Conservation (phyloP, 768 basidiomycete species). For the Mycena epipterygia region DNA sequence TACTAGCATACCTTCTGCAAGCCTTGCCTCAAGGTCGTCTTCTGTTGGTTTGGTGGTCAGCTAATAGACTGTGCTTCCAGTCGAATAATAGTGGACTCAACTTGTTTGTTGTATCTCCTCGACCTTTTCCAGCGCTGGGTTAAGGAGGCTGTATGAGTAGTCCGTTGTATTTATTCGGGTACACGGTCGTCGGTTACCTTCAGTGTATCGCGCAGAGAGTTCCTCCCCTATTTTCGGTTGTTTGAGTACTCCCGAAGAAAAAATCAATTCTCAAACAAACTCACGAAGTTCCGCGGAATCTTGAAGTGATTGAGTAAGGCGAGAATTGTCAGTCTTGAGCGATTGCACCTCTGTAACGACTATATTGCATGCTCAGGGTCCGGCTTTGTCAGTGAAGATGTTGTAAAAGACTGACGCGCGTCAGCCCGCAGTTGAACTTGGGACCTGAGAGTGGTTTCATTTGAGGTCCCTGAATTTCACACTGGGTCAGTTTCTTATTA, state of each 20-base stretch:
- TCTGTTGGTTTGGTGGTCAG: too few relatives aligned
- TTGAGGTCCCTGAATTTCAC: too few relatives aligned
- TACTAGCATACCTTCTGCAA: background rate
- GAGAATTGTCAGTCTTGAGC: background rate
- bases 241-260: background rate
- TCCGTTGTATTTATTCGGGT: background rate
- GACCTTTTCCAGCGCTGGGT: background rate
- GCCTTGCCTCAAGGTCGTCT: background rate
- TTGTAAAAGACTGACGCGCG: background rate
- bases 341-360: background rate
- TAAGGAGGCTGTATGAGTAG: background rate
- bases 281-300: background rate
- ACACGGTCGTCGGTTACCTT: background rate
- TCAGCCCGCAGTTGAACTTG: background rate
- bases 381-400: background rate
- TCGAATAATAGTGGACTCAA: too few relatives aligned
- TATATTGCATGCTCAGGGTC: background rate
- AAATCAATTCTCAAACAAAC: background rate
- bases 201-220: background rate
- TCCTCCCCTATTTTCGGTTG: background rate
- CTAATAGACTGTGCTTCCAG: too few relatives aligned
- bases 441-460: too few relatives aligned
- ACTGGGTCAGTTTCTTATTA: too few relatives aligned
- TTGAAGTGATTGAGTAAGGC: background rate
- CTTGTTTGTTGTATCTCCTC: too few relatives aligned